Conservation (phyloP, 495 filamentous ascomycete species). For the Penicillium mononematosum region DNA sequence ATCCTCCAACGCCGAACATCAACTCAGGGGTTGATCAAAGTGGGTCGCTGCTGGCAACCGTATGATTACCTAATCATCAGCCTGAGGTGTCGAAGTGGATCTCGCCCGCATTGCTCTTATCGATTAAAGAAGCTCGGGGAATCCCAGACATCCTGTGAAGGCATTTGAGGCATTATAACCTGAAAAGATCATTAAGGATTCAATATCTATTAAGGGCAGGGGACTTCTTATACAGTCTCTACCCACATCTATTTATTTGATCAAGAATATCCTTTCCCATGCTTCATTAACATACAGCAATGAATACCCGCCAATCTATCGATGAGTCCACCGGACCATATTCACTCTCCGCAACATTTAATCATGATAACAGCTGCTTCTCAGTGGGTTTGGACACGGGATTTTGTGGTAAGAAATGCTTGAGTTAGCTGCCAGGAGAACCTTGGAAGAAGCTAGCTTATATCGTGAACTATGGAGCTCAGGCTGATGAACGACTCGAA, state of each 20-base stretch:
- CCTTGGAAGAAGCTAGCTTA: conserved; percentile 4
- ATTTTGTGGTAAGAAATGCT: conserved; percentile 66
- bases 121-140: conserved; percentile 19
- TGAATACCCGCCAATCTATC: conserved; percentile 90
- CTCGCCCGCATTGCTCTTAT: conserved; percentile 29
- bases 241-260: background rate
- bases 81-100: conserved; percentile 20
- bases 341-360: conserved; percentile 84
- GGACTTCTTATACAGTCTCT: background rate
- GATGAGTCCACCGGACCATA: conserved; percentile 70
- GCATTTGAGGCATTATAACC: background rate
- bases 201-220: background rate
- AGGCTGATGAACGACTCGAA: conserved; percentile 10
- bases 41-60: conserved; percentile 36
- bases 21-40: conserved; percentile 35
- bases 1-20: background rate
- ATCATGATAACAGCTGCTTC: conserved; percentile 83
- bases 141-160: background rate
- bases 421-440: background rate
- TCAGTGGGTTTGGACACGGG: conserved; percentile 84
- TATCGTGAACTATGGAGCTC: conserved; percentile 3
- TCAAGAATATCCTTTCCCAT: conserved; percentile 8
- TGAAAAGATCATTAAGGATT: background rate
- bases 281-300: conserved; percentile 39
- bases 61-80: conserved; percentile 19